phyloP scores from a whole-genome alignment of 768 basidiomycete species.

The Rubroboletus pulcherrimus region DNA sequence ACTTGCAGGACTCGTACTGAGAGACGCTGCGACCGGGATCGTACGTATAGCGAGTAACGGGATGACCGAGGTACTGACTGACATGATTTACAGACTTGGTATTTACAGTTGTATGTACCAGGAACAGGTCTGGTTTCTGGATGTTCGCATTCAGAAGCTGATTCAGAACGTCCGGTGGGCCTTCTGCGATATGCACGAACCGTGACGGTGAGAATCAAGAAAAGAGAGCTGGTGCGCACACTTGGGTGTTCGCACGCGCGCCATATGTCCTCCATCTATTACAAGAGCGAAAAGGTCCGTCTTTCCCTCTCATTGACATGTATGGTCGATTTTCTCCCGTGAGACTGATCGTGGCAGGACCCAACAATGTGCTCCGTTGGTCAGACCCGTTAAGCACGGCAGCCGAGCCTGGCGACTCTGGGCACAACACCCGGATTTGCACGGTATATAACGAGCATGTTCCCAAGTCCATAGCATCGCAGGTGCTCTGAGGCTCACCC shows the following conservation, averaged over 20 bases:
- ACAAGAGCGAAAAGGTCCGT: background rate
- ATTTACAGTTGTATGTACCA: too few relatives aligned
- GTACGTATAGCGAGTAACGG: background rate
- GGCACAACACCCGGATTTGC: background rate
- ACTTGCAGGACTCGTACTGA: background rate
- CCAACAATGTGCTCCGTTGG: background rate
- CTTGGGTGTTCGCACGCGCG: background rate
- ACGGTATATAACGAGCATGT: constrained; percentile 10
- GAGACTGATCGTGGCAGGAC: background rate
- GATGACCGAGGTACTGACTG: too few relatives aligned
- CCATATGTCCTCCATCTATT: background rate
- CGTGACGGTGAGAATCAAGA: background rate
- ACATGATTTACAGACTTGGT: too few relatives aligned
- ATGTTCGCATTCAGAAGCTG: background rate
- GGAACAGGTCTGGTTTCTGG: background rate
- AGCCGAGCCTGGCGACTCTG: background rate
- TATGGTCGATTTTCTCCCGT: background rate
- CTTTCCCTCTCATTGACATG: background rate
- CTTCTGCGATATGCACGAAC: background rate
- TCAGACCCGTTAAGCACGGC: too few relatives aligned
- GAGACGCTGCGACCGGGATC: background rate
- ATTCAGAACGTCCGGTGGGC: background rate
- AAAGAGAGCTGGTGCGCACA: background rate
- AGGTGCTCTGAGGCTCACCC: background rate
- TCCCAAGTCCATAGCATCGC: background rate